These are phyloP conservation scores for Astrothelium subdiscretum DNA, from an alignment of 495 filamentous ascomycete species.

Conservation along the genomic window DNA sequence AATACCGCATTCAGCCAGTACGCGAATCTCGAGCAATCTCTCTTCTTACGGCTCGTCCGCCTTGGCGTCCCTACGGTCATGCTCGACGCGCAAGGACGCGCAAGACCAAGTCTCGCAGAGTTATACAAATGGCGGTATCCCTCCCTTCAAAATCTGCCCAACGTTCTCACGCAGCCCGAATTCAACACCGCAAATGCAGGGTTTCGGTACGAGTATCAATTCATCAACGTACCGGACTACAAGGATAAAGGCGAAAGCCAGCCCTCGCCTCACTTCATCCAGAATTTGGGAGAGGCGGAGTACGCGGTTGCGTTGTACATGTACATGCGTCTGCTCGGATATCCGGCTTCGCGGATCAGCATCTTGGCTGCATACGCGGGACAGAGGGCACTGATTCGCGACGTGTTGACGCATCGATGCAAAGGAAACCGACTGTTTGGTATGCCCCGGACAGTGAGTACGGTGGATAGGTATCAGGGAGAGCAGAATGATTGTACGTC, in stretches of 20 bases:
- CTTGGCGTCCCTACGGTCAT: conserved; percentile 81
- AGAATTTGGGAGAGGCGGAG: conserved; percentile 94
- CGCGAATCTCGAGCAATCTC: conserved; percentile 86
- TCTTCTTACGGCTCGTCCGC: conserved; percentile 83
- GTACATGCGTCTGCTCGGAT: conserved; percentile 95
- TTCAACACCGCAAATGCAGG: conserved; percentile 82
- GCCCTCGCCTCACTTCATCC: conserved; percentile 91
- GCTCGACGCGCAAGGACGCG: conserved; percentile 86
- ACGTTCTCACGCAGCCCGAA: conserved; percentile 53
- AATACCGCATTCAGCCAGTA: conserved; percentile 94
- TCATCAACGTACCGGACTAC: conserved; percentile 92
- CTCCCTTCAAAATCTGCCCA: conserved; percentile 65
- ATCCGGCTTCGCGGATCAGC: conserved; percentile 81
- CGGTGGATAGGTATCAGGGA: conserved; percentile 97
- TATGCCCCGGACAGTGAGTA: conserved; percentile 78
- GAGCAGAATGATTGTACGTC: conserved; percentile 96
- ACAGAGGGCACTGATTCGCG: conserved; percentile 80
- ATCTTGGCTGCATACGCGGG: conserved; percentile 92
- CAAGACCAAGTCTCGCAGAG: conserved; percentile 71
- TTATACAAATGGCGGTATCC: conserved; percentile 93
- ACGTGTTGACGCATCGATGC: conserved; percentile 81
- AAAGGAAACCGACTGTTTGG: conserved; percentile 76
- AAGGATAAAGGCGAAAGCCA: conserved; percentile 82
- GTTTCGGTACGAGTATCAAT: conserved; percentile 89
- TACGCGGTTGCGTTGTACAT: conserved; percentile 92